phyloP scores from a whole-genome alignment of 2,329 filamentous ascomycete genomes.

The Tolypocladium paradoxum region DNA sequence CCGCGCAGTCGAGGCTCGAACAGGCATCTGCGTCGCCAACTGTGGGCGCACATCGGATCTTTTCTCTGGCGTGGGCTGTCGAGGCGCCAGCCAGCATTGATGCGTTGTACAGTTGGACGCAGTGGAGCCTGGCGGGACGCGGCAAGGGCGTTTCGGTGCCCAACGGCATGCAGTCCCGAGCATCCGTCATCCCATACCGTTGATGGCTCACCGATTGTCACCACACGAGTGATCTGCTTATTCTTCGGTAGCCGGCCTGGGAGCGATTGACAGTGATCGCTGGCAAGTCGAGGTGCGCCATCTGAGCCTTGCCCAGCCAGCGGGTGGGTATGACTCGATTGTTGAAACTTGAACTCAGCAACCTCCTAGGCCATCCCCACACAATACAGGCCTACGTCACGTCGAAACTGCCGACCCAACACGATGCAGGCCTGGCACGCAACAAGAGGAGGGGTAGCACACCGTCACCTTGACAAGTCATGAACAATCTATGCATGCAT shows the following conservation, averaged over 20 bases:
- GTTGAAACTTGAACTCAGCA: not conserved
- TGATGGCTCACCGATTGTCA: not conserved
- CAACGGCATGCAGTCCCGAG: constrained; percentile 28
- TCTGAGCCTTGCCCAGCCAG: too few species aligned
- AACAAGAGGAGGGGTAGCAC: not conserved
- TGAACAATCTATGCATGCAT: not conserved
- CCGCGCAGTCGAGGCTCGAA: not conserved
- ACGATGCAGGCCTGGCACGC: not conserved
- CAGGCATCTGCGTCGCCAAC: not conserved
- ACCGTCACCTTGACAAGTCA: not conserved
- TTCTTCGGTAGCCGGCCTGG: not conserved
- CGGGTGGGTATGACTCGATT: too few species aligned
- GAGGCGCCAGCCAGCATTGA: constrained; percentile 17
- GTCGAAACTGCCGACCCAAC: not conserved
- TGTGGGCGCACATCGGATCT: not conserved
- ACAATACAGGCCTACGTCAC: not conserved
- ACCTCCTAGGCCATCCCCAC: not conserved
- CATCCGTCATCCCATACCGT: not conserved
- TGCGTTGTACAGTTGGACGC: constrained; percentile 33
- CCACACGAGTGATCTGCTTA: not conserved
- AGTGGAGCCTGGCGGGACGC: constrained; percentile 29
- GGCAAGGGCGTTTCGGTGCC: constrained; percentile 35
- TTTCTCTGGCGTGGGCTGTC: not conserved
- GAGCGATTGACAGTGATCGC: not conserved
- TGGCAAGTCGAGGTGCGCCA: not conserved